Conservation (phyloP, 177 flowering plant species). For the Telopea speciosissima region DNA sequence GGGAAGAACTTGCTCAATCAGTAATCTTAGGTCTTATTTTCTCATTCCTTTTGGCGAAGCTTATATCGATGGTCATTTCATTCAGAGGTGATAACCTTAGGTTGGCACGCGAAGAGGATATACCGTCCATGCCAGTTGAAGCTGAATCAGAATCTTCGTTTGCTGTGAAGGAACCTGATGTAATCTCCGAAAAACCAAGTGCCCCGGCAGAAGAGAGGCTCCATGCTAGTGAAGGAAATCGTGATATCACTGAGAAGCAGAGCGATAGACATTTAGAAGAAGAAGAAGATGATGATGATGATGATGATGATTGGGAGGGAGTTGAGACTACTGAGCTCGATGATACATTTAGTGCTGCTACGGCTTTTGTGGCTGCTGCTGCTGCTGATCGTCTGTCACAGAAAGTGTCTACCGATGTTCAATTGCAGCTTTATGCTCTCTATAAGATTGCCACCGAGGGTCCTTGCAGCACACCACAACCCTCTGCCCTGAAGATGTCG, state of each 20-base stretch:
- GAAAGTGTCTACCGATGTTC: conserved; percentile 68
- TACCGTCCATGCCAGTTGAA: background rate
- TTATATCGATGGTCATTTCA: background rate
- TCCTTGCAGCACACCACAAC: conserved; percentile 76
- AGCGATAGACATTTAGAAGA: background rate
- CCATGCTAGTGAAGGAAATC: background rate
- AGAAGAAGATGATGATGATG: conserved; percentile 62
- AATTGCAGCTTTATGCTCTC: conserved; percentile 77
- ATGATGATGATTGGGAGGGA: conserved; percentile 95
- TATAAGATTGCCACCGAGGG: conserved; percentile 98
- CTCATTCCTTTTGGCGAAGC: background rate
- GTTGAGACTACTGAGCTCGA: conserved; percentile 93
- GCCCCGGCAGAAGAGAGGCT: background rate
- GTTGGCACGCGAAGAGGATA: background rate
- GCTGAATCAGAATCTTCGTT: background rate
- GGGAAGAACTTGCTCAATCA: background rate
- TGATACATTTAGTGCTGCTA: conserved; percentile 87
- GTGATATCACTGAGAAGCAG: background rate
- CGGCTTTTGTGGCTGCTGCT: conserved; percentile 81
- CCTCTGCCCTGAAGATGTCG: conserved; percentile 78
- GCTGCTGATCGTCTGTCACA: conserved; percentile 63
- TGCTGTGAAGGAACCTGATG: background rate
- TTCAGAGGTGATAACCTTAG: background rate
- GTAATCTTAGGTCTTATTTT: background rate
- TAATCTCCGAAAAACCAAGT: background rate